Base-by-base conservation (phyloP, 2,329 filamentous ascomycete species). In the Colletotrichum chrysophilum region DNA sequence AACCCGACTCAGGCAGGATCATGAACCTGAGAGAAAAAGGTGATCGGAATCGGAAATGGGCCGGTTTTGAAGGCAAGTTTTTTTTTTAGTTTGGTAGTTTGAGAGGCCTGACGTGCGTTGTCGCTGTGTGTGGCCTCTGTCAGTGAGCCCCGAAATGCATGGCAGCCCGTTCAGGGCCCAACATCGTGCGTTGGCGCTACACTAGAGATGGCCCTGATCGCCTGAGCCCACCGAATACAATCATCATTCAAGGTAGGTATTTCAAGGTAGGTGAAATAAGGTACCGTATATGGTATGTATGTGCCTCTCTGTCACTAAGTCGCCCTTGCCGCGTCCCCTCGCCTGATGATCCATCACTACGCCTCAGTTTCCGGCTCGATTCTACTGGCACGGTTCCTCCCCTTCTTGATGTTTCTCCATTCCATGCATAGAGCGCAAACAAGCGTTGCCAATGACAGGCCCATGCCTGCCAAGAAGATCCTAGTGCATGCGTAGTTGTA, bases 341-440 rank as follows among this genome's bases (percentile, higher is more conserved):
- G 30, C 12, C 38, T 48, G 38, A 48, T 48, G 18, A n/a, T n/a
- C 38, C 38, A 48, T 7, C 43, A 52, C 43, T 52, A 52, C 43
- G 55, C 24, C 21, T 70, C 67, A 48, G 28, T 26, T 7, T 55
- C 67, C 65, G 52, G 36, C 60, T 66, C 71, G 38, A 55, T 62
- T 28, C 52, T 62, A 32, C 60, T 70, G 10, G 52, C 71, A 21
- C 60, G 71, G 28, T 75, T 72, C 38, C 74, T 34, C 32, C 55
- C 62, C 66, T 90, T 91, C 86, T 94, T 94, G 80, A 94, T 91
- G 77, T 86, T 92, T 81, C 87, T 91, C 93, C 93, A 95, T 82
- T 94, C 89, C 78, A 95, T 89, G 26, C 88, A 88, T 4, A 90
- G 79, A 0, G 90, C 88, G 9, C 89, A 91, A 12, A 93, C n/a